Conservation (phyloP, 2,329 filamentous ascomycete genomes). For the Neobulgaria alba region DNA sequence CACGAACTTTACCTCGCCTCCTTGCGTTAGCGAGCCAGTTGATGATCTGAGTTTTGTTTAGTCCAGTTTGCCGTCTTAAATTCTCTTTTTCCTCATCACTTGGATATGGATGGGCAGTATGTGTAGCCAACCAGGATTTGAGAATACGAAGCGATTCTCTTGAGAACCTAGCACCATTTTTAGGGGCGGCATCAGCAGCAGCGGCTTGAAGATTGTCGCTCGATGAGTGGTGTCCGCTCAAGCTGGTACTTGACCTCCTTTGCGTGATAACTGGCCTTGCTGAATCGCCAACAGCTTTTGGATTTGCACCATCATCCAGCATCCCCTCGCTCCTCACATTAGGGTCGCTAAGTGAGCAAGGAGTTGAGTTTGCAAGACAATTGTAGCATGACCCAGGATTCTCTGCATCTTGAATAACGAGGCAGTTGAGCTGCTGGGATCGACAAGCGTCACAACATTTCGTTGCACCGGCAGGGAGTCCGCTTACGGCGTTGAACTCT, state of each 20-base stretch:
- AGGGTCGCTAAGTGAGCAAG: conserved; percentile 12
- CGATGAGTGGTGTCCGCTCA: conserved; percentile 32
- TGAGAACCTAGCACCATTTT: conserved; percentile 69
- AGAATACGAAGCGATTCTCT: conserved; percentile 70
- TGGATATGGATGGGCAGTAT: conserved; percentile 78
- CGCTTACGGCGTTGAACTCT: neutral
- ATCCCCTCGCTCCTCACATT: neutral
- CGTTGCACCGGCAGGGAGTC: conserved; percentile 1
- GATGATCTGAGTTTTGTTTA: conserved; percentile 75
- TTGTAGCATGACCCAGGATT: conserved; percentile 14
- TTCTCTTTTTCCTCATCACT: conserved; percentile 79
- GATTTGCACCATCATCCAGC: neutral
- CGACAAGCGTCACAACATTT: conserved; percentile 22
- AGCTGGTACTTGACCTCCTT: conserved; percentile 12
- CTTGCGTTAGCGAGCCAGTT: conserved; percentile 92
- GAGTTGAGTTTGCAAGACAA: conserved; percentile 13
- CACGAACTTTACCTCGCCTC: conserved; percentile 68
- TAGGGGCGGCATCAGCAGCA: conserved; percentile 40
- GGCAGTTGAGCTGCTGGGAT: conserved; percentile 14
- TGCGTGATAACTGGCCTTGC: neutral
- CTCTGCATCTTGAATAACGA: conserved; percentile 11
- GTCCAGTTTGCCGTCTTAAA: conserved; percentile 67
- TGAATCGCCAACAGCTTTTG: neutral
- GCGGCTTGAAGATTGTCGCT: conserved; percentile 52
- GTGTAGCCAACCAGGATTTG: conserved; percentile 76